Evolutionary conservation across 148 eudicot species (phyloP).

Genomic region (Vaccinium vitisidaea): DNA sequence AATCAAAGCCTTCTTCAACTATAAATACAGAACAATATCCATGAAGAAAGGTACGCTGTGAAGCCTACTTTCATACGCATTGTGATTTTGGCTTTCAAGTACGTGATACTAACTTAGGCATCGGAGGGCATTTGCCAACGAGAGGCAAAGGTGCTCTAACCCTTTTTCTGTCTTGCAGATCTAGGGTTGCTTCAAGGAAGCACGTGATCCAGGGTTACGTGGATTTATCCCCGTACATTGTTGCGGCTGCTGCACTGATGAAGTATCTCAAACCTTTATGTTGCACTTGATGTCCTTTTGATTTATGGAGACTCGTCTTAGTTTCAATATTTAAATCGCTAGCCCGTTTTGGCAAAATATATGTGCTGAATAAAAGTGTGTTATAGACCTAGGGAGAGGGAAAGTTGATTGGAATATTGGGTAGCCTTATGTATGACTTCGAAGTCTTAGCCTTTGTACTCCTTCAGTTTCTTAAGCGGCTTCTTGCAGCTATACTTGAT

Average conservation of each 20-base stretch:
- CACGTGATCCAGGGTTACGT: too few species aligned
- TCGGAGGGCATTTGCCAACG: too few species aligned
- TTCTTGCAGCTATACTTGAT: conserved; percentile 67
- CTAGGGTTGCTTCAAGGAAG: too few species aligned
- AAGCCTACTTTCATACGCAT: too few species aligned
- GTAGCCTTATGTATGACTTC: conserved; percentile 76
- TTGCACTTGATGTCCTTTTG: conserved; percentile 30
- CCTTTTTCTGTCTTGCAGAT: too few species aligned
- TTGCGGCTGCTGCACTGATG: conserved; percentile 42
- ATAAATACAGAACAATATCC: too few species aligned
- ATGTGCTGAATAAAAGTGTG: conserved; percentile 30
- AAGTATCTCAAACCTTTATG: conserved; percentile 52
- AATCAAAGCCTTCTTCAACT: too few species aligned
- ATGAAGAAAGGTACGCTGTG: too few species aligned
- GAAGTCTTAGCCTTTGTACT: conserved; percentile 68
- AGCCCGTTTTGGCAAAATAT: conserved; percentile 56
- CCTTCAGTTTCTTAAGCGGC: conserved; percentile 68
- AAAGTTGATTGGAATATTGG: conserved; percentile 52
- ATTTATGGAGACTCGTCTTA: conserved; percentile 2
- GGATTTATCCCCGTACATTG: too few species aligned
- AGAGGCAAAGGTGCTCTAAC: too few species aligned
- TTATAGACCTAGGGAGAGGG: conserved; percentile 38
- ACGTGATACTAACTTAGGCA: too few species aligned
- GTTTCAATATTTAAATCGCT: conserved; percentile 9
- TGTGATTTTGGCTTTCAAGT: too few species aligned